phyloP scores from a whole-genome alignment of 169 alveolate genomes.

The Plasmodium vivax region DNA sequence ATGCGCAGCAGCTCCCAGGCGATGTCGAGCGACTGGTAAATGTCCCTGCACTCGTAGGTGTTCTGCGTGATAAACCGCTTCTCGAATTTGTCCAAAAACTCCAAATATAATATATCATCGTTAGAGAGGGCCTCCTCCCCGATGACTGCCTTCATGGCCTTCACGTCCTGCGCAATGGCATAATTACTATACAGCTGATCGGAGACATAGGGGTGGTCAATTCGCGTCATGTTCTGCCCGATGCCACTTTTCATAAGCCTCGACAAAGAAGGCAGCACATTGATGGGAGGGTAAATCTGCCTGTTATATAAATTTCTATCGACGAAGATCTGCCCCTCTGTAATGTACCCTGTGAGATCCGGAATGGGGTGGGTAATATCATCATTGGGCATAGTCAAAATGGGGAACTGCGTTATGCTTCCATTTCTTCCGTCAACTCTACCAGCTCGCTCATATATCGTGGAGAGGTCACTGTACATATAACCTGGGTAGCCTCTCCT shows the following conservation, averaged over 20 bases:
- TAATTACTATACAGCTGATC: slow-evolving; percentile 99
- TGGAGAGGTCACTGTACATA: slow-evolving; percentile 99
- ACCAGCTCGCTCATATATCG: slow-evolving; percentile 99
- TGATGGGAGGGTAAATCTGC: slow-evolving; percentile 97
- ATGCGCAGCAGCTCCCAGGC: slow-evolving; percentile 98
- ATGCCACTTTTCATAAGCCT: slow-evolving; percentile 99
- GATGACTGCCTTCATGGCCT: slow-evolving; percentile 99
- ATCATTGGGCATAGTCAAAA: slow-evolving; percentile 99
- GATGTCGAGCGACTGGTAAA: slow-evolving; percentile 97
- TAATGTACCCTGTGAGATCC: slow-evolving; percentile 98
- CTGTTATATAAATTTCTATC: slow-evolving; percentile 98
- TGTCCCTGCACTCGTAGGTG: slow-evolving; percentile 97
- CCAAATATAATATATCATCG: slow-evolving; percentile 97
- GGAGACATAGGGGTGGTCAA: slow-evolving; percentile 99
- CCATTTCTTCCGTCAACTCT: slow-evolving; percentile 97
- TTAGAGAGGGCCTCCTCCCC: slow-evolving; percentile 99
- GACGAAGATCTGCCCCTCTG: slow-evolving; percentile 99
- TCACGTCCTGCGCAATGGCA: slow-evolving; percentile 99
- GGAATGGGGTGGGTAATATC: slow-evolving; percentile 99
- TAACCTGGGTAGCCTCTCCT: slow-evolving; percentile 99
- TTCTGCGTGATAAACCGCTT: slow-evolving; percentile 96
- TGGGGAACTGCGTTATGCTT: slow-evolving; percentile 99
- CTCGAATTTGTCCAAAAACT: slow-evolving; percentile 99
- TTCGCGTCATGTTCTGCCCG: slow-evolving; percentile 99
- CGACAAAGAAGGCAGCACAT: slow-evolving; percentile 98